A percentile compares a stretch with the other conserved stretches of the same genome.
These are phyloP conservation scores for Lonicera japonica DNA, from an alignment of 129 eudicot species.

Conservation along the genomic window DNA sequence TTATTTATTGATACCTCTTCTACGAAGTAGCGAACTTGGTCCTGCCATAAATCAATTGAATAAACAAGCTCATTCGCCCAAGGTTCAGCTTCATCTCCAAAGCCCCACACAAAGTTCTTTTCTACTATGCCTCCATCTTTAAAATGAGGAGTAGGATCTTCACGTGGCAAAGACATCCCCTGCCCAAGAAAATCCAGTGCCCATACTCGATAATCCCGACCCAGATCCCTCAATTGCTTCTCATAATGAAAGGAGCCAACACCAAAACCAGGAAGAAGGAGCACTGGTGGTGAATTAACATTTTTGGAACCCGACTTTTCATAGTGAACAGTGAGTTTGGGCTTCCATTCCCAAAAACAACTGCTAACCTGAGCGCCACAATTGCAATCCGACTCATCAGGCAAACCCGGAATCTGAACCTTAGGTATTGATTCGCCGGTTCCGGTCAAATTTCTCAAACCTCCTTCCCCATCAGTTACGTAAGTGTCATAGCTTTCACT, in stretches of 20 bases:
- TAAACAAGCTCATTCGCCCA: conserved; percentile 86
- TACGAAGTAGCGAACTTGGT: conserved; percentile 77
- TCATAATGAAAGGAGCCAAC: conserved; percentile 96
- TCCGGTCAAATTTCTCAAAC: conserved; percentile 21
- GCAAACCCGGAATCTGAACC: conserved; percentile 66
- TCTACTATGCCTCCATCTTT: conserved; percentile 18
- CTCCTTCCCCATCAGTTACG: conserved; percentile 45
- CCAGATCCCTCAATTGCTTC: conserved; percentile 88
- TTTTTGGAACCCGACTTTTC: conserved; percentile 70
- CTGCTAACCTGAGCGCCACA: conserved; percentile 51
- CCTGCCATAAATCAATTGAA: conserved; percentile 92
- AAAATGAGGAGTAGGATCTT: conserved; percentile 62
- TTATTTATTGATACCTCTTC: conserved; percentile 64
- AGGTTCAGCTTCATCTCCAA: conserved; percentile 81
- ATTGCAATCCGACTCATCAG: conserved; percentile 49
- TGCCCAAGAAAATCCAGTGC: conserved; percentile 95
- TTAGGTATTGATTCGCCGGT: conserved; percentile 37
- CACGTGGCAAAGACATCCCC: conserved; percentile 80
- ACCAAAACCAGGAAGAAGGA: conserved; percentile 95
- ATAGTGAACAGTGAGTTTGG: conserved; percentile 66
- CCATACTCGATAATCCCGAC: conserved; percentile 80
- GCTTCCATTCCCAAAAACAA: conserved; percentile 81
- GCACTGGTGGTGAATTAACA: conserved; percentile 57
- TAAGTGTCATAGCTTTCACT: conserved; percentile 25
- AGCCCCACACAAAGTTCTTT: conserved; percentile 59